phyloP scores from a whole-genome alignment of 306 rosid species.

The Vigna angularis region DNA sequence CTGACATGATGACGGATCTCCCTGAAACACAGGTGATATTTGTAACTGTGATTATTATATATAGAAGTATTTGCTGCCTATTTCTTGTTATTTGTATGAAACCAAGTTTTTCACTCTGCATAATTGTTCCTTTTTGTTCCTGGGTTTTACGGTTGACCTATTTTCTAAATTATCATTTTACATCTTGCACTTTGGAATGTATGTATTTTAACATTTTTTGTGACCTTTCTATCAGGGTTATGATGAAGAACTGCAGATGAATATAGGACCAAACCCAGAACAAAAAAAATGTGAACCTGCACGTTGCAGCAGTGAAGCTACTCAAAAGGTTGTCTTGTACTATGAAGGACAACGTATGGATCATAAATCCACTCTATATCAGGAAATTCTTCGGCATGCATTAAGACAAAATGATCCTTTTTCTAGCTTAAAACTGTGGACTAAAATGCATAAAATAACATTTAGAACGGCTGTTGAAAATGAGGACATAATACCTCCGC shows the following conservation, averaged over 20 bases:
- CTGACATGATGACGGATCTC: constrained; percentile 56
- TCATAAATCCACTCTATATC: constrained; percentile 70
- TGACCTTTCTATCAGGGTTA: constrained; percentile 51
- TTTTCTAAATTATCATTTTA: not conserved
- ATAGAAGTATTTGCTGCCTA: not conserved
- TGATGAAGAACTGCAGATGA: constrained; percentile 56
- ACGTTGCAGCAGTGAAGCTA: constrained; percentile 57
- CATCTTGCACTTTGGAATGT: not conserved
- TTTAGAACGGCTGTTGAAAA: constrained; percentile 60
- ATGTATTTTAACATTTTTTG: constrained; percentile 21
- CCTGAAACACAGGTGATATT: constrained; percentile 63
- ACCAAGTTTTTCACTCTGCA: not conserved
- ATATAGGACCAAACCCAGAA: constrained; percentile 51
- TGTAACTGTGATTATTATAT: constrained; percentile 24
- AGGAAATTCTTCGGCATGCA: constrained; percentile 74
- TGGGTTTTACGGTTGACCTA: too few relatives aligned
- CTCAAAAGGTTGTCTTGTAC: constrained; percentile 68
- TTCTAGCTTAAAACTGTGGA: constrained; percentile 68
- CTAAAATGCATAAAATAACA: constrained; percentile 71
- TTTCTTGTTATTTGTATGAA: constrained; percentile 29
- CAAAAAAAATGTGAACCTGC: constrained; percentile 50
- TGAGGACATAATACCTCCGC: constrained; percentile 44
- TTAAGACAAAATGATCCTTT: constrained; percentile 67
- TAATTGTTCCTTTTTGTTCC: too few relatives aligned
- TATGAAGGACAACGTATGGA: constrained; percentile 78